phyloP scores from a whole-genome alignment of 352 stramenopile species.

The Globisporangium uncinulatum region DNA sequence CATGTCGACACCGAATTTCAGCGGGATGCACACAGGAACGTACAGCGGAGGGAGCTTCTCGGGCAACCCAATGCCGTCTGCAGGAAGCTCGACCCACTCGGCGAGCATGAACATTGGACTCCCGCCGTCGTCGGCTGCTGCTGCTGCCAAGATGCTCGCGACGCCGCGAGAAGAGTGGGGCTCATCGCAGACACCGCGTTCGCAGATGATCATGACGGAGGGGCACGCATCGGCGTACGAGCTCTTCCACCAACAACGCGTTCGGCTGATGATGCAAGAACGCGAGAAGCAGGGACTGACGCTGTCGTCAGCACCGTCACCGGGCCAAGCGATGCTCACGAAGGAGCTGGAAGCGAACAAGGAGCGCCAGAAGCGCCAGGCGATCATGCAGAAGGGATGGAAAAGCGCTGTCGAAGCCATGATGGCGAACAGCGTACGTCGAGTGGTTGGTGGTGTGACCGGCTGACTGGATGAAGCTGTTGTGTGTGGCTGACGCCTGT shows the following conservation, averaged over 20 bases:
- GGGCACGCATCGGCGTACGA: constrained; percentile 81
- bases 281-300: constrained; percentile 76
- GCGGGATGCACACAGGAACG: constrained; percentile 15
- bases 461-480: not conserved
- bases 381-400: constrained; percentile 88
- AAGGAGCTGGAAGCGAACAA: constrained; percentile 87
- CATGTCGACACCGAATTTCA: constrained; percentile 29
- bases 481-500: not conserved
- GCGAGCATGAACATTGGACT: constrained; percentile 22
- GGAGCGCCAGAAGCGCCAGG: constrained; percentile 79
- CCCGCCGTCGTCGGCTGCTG: constrained; percentile 30
- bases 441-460: not conserved
- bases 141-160: constrained; percentile 41
- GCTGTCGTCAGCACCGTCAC: constrained; percentile 69
- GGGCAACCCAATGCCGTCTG: constrained; percentile 6
- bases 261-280: constrained; percentile 82
- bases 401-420: constrained; percentile 82
- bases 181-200: constrained; percentile 78
- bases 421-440: constrained; percentile 61
- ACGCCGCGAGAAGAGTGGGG: constrained; percentile 84
- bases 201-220: constrained; percentile 77
- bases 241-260: constrained; percentile 80
- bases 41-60: constrained; percentile 14
- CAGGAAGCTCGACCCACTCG: not conserved
- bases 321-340: constrained; percentile 82